Percentiles rank a stretch among this genome's conserved stretches.
phyloP scores from a whole-genome alignment of 1,139 yeast genomes.

The Suhomyces kunorum region DNA sequence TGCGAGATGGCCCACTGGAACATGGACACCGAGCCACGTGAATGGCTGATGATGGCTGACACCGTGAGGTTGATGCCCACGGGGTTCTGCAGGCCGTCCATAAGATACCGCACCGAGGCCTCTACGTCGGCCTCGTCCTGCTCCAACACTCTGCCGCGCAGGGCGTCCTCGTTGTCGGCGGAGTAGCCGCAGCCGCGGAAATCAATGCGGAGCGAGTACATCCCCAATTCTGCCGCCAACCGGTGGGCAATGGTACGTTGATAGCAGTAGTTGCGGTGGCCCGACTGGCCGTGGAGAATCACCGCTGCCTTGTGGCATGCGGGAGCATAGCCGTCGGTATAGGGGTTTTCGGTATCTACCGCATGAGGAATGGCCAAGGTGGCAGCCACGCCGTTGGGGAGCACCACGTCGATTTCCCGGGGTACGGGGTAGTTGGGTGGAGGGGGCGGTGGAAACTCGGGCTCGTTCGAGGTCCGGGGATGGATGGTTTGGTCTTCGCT shows the following conservation, averaged over 20 bases:
- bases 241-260: constrained; percentile 62
- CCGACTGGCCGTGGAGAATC: constrained; percentile 75
- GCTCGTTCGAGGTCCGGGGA: background rate
- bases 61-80: constrained; percentile 45
- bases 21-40: constrained; percentile 80
- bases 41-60: constrained; percentile 67
- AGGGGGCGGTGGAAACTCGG: constrained; percentile 5
- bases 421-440: constrained; percentile 20
- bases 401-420: constrained; percentile 38
- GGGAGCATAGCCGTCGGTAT: constrained; percentile 35
- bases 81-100: constrained; percentile 36
- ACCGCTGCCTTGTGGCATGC: constrained; percentile 42
- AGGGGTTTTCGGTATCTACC: constrained; percentile 26
- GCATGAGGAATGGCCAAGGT: constrained; percentile 44
- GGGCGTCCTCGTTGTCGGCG: constrained; percentile 48
- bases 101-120: constrained; percentile 49
- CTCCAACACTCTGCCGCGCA: constrained; percentile 54
- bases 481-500: background rate
- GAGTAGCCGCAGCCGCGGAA: constrained; percentile 86
- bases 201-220: constrained; percentile 72
- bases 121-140: constrained; percentile 74
- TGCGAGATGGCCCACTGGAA: constrained; percentile 65
- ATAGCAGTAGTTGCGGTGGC: constrained; percentile 80
- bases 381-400: constrained; percentile 41
- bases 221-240: constrained; percentile 60